Evolutionary conservation across 2,329 filamentous ascomycete species (phyloP).

Genomic region (Colletotrichum agaves): DNA sequence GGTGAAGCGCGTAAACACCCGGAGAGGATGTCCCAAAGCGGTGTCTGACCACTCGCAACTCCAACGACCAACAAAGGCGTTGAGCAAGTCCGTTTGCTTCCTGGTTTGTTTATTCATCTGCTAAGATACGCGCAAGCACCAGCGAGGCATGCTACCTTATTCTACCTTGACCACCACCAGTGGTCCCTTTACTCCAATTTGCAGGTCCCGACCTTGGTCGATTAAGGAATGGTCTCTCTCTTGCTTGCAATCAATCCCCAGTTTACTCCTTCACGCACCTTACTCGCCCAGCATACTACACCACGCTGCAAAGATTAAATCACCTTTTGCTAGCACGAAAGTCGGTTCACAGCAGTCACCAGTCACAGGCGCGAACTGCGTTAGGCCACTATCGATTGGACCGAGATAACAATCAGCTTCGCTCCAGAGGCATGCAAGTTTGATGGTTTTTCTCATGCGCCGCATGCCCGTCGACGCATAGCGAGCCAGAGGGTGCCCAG

Average conservation of each 20-base stretch:
- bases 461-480: slow-evolving; percentile 7
- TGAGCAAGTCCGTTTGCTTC: not conserved
- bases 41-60: slow-evolving; percentile 31
- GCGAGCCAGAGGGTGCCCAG: slow-evolving; percentile 11
- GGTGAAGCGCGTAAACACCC: slow-evolving; percentile 11
- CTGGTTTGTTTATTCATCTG: slow-evolving; percentile 13
- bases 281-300: slow-evolving; percentile 21
- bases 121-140: slow-evolving; percentile 7
- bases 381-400: slow-evolving; percentile 6
- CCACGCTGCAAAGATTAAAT: slow-evolving; percentile 8
- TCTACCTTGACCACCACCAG: not conserved
- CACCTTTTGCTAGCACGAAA: slow-evolving; percentile 2
- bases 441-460: slow-evolving; percentile 28
- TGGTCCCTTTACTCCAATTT: not conserved
- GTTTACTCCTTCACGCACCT: slow-evolving; percentile 21
- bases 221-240: slow-evolving; percentile 18
- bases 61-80: slow-evolving; percentile 22
- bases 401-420: not conserved
- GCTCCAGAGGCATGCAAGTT: slow-evolving; percentile 17
- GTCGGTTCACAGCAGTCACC: not conserved
- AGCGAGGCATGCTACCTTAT: slow-evolving; percentile 15
- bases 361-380: not conserved
- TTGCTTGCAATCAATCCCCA: not conserved
- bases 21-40: slow-evolving; percentile 32
- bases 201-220: slow-evolving; percentile 28